Evolutionary conservation across 805 yeast genomes (phyloP).

Genomic region (Groenewaldozyma salmanticensis): DNA sequence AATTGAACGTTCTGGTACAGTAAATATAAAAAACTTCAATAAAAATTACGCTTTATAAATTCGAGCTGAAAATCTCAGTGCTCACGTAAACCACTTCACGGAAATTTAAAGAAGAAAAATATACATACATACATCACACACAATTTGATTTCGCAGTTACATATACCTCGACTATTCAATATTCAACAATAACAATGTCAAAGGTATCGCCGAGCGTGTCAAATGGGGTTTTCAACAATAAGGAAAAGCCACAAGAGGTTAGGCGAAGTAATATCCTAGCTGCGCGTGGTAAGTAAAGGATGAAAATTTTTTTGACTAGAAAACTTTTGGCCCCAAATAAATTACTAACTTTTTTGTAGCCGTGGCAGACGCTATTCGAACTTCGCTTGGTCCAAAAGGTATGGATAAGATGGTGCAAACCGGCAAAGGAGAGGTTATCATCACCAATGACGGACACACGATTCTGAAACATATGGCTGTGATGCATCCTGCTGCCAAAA

Average conservation of each 20-base stretch:
- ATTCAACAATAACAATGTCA: conserved; percentile 10
- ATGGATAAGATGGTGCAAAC: conserved; percentile 98
- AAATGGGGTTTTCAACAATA: conserved; percentile 54
- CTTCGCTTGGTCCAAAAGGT: conserved; percentile 96
- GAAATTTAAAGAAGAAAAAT: not conserved
- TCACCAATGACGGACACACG: conserved; percentile 97
- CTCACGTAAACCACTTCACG: no score
- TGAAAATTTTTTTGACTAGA: no score
- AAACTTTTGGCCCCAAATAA: no score
- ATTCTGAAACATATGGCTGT: conserved; percentile 96
- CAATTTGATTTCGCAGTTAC: not conserved
- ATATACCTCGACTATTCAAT: no score
- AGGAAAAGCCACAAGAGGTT: conserved; percentile 92
- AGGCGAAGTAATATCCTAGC: conserved; percentile 82
- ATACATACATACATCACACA: not conserved
- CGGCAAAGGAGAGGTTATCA: conserved; percentile 81
- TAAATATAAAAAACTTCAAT: not conserved
- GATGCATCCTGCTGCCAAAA: conserved; percentile 95
- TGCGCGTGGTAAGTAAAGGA: conserved; percentile 38
- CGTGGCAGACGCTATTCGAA: conserved; percentile 90
- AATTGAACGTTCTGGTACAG: not conserved
- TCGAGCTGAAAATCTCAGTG: no score
- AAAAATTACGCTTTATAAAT: not conserved
- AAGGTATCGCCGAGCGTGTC: conserved; percentile 10
- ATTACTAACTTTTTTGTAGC: conserved; percentile 32